Base-by-base conservation (phyloP, 1,284 basidiomycete genomes). In the Rhizopogon parksii region DNA sequence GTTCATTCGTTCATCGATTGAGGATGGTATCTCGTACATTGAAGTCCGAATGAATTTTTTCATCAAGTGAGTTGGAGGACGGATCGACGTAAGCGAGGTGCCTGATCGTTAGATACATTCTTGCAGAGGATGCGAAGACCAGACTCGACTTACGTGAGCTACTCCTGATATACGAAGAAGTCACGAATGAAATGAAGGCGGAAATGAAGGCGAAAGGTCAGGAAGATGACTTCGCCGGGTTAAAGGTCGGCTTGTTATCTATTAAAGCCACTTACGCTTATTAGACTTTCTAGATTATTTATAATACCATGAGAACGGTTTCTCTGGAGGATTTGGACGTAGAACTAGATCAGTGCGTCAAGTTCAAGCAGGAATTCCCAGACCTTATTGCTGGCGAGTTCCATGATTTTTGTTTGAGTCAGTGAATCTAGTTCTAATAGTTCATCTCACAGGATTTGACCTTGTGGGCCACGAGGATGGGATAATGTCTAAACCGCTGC, bases 1-100 rank as follows among this genome's bases (percentile, higher is more conserved):
- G 40, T 54, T 56, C 34, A 77, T 37, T 71, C 82, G 59, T 47
- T 56, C 56, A 25, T 84, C 80, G 2, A 77, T 87, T 11, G 78
- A 77, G 24, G 88, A 91, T 63, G 85, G 85, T 0, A 83, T 90
- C 46, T 82, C 76, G 3, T 90, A 88, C 61, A 68, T 83, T 27
- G 88, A 90, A 66, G 71, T 77, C 2, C 76, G 85, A 30, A 72
- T 88, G 45, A 82, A 83, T 63, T 88, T 90, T 57, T 67, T 72
- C 34, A 58, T 60, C 55, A 80, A 77, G 83, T 85, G 53, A 43
- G 70, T 57, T 37, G 36, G 39, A 40, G 27, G 9, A 4, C 17
- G 5, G 36, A 42, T 37, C 24, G 32, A 50, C 30, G 2, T 25
- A 27, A 7, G 12, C 27, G 27, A 46, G n/a, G 34, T 50, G 9